Conservation (phyloP, 2,329 filamentous ascomycete genomes). For the Colletotrichum endophyticum region DNA sequence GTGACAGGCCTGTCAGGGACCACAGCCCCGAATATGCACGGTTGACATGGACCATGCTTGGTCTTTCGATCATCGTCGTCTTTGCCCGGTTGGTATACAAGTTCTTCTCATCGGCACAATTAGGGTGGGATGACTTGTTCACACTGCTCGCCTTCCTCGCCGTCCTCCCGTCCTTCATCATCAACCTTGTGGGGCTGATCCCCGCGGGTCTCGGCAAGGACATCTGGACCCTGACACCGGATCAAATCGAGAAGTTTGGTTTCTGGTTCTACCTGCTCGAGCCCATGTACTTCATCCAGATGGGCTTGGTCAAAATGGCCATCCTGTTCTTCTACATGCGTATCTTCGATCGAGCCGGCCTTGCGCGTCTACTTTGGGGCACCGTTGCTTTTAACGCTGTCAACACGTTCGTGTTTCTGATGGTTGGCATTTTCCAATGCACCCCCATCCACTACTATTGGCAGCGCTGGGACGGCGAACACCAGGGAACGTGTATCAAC, state of each 20-base stretch:
- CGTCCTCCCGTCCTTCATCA: constrained; percentile 24
- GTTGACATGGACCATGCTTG: constrained; percentile 3
- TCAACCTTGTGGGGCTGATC: constrained; percentile 26
- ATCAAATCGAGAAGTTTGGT: constrained; percentile 28
- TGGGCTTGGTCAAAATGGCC: constrained; percentile 43
- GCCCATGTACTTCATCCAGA: constrained; percentile 41
- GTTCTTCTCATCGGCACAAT: constrained; percentile 27
- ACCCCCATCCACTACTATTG: constrained; percentile 44
- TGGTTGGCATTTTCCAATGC: constrained; percentile 41
- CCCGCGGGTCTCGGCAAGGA: constrained; percentile 35
- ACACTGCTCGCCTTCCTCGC: constrained; percentile 25
- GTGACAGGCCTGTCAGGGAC: constrained; percentile 2
- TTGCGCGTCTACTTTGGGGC: constrained; percentile 35
- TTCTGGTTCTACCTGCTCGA: constrained; percentile 37
- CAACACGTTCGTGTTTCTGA: constrained; percentile 34
- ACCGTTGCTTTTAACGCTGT: constrained; percentile 34
- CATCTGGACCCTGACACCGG: constrained; percentile 33
- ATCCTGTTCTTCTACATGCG: constrained; percentile 46
- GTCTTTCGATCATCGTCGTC: constrained; percentile 28
- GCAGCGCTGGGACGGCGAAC: constrained; percentile 44
- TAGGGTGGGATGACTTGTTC: constrained; percentile 35
- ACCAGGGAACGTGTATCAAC: constrained; percentile 44
- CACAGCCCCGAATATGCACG: background rate
- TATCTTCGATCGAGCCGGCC: constrained; percentile 38
- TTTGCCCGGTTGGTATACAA: constrained; percentile 35